Evolutionary conservation across 1,284 basidiomycete genomes (phyloP).

Genomic region (Neonothopanus nambi): DNA sequence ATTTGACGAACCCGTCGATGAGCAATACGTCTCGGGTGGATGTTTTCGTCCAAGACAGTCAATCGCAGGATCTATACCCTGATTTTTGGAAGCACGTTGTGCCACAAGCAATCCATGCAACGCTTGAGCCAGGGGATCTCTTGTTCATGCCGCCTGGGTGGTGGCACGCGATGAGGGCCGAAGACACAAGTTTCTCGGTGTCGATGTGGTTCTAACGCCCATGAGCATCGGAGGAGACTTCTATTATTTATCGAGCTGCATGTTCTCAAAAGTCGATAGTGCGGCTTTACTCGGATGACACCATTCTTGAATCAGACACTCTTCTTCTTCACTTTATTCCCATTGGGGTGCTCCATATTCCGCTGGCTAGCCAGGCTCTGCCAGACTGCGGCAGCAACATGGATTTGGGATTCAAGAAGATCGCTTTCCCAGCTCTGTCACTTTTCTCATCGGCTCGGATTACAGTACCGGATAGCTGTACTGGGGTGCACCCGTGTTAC

Average conservation of each 20-base stretch:
- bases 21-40: constrained; percentile 71
- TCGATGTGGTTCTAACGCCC: constrained; percentile 75
- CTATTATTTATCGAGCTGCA: too few relatives aligned
- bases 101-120: constrained; percentile 64
- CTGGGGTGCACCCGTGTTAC: too few relatives aligned
- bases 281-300: not conserved
- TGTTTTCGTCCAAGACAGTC: constrained; percentile 50
- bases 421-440: too few relatives aligned
- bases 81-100: constrained; percentile 61
- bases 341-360: too few relatives aligned
- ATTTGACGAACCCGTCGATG: constrained; percentile 43
- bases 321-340: too few relatives aligned
- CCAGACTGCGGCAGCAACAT: too few relatives aligned
- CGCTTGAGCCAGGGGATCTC: constrained; percentile 79
- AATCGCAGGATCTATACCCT: constrained; percentile 31
- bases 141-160: constrained; percentile 88
- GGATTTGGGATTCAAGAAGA: too few relatives aligned
- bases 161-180: constrained; percentile 92
- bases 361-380: too few relatives aligned
- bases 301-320: too few relatives aligned
- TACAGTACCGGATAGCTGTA: too few relatives aligned
- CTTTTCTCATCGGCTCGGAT: too few relatives aligned
- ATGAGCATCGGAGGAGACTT: too few relatives aligned
- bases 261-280: not conserved
- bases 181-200: constrained; percentile 74